Conservation (phyloP, 2,329 filamentous ascomycete species). For the Aspergillus eucalypticola region DNA sequence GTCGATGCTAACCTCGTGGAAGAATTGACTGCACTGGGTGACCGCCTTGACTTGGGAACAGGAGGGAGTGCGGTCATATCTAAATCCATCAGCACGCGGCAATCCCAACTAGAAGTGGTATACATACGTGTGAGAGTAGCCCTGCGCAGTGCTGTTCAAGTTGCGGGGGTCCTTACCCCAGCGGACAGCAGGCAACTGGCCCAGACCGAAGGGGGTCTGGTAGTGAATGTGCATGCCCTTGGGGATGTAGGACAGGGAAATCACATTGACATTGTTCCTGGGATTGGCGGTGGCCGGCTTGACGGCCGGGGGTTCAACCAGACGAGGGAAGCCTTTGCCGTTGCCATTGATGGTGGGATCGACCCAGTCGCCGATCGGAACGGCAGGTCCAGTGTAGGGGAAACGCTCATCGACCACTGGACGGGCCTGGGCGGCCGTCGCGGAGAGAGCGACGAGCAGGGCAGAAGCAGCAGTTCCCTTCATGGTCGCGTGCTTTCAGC, state of each 20-base stretch:
- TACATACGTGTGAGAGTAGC: slow-evolving; percentile 44
- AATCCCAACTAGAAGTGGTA: neutral
- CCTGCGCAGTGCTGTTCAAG: slow-evolving; percentile 40
- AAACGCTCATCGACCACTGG: slow-evolving; percentile 46
- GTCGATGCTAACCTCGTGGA: slow-evolving; percentile 52
- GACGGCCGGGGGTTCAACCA: slow-evolving; percentile 54
- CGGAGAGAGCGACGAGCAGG: slow-evolving; percentile 24
- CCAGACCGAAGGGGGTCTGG: slow-evolving; percentile 57
- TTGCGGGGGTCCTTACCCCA: slow-evolving; percentile 44
- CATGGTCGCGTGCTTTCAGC: slow-evolving; percentile 16
- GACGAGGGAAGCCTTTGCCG: slow-evolving; percentile 53
- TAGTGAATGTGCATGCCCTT: slow-evolving; percentile 55
- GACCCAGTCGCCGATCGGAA: slow-evolving; percentile 56
- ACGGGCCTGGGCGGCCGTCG: slow-evolving; percentile 22
- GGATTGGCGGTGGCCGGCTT: slow-evolving; percentile 46
- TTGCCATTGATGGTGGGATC: slow-evolving; percentile 54
- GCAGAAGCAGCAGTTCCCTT: slow-evolving; percentile 23
- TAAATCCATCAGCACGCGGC: slow-evolving; percentile 17
- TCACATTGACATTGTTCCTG: slow-evolving; percentile 57
- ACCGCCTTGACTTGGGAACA: slow-evolving; percentile 48
- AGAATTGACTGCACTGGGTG: slow-evolving; percentile 55
- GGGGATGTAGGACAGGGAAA: slow-evolving; percentile 51
- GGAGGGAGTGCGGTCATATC: slow-evolving; percentile 54
- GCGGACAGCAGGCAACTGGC: slow-evolving; percentile 43
- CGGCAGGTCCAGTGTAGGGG: slow-evolving; percentile 51